Conservation (phyloP, 345 rosid species). For the Reutealis trisperma region DNA sequence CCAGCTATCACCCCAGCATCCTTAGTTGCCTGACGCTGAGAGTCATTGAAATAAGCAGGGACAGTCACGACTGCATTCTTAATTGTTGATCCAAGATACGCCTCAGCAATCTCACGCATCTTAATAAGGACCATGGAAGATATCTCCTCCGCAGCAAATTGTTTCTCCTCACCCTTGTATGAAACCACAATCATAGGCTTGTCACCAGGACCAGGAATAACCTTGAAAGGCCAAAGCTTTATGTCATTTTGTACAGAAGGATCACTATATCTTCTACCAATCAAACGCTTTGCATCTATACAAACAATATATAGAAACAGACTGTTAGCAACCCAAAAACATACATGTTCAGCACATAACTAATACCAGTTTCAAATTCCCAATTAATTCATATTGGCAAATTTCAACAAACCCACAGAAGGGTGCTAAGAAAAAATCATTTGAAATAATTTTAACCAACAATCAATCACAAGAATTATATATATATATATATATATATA, state of each 20-base stretch:
- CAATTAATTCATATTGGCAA: neutral
- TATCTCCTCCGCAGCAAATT: constrained; percentile 27
- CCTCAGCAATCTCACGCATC: constrained; percentile 29
- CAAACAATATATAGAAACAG: neutral
- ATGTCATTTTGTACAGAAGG: constrained; percentile 23
- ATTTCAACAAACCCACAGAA: no score
- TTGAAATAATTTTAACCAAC: neutral
- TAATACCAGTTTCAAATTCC: neutral
- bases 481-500: no score
- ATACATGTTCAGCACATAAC: neutral
- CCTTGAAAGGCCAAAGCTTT: constrained; percentile 29
- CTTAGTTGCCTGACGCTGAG: constrained; percentile 24
- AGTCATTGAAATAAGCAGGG: constrained; percentile 32
- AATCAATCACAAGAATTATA: no score
- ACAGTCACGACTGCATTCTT: constrained; percentile 24
- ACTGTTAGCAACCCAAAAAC: neutral
- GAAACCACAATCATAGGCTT: constrained; percentile 34
- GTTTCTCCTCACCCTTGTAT: constrained; percentile 29
- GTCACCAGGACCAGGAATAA: constrained; percentile 23
- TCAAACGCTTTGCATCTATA: constrained; percentile 31
- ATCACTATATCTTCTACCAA: constrained; percentile 22
- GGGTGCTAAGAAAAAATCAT: no score
- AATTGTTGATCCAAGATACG: constrained; percentile 20
- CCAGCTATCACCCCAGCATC: constrained; percentile 29
- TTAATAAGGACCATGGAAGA: constrained; percentile 29